Percentiles rank a stretch among this genome's conserved stretches.
These are phyloP conservation scores for Fusarium pseudoanthophilum DNA, from an alignment of 2,329 filamentous ascomycete species.

Conservation along the genomic window DNA sequence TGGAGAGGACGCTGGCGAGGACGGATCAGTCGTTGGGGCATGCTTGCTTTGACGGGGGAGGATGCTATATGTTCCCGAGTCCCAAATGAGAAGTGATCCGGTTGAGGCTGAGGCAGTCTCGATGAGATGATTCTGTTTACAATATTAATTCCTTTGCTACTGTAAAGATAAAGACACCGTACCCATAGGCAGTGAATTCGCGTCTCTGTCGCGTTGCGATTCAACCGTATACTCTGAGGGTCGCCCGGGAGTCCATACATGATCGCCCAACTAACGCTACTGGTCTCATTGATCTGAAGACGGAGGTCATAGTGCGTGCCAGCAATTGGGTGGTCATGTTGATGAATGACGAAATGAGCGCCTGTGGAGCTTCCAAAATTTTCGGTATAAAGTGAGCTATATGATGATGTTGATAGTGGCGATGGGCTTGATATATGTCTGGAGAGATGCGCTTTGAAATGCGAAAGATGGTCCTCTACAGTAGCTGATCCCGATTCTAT, in stretches of 20 bases:
- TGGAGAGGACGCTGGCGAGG: slow-evolving; percentile 33
- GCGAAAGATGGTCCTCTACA: slow-evolving; percentile 53
- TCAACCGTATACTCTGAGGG: slow-evolving; percentile 63
- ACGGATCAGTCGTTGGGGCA: slow-evolving; percentile 47
- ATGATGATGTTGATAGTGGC: slow-evolving; percentile 50
- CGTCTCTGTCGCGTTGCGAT: slow-evolving; percentile 71
- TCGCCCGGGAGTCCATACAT: slow-evolving; percentile 72
- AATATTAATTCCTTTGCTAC: background rate
- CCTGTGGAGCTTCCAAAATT: slow-evolving; percentile 48
- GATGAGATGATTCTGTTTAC: slow-evolving; percentile 66
- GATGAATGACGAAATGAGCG: slow-evolving; percentile 75
- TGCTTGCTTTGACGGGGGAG: slow-evolving; percentile 56
- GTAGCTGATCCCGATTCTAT: slow-evolving; percentile 54
- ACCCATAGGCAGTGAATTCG: slow-evolving; percentile 70
- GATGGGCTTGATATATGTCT: slow-evolving; percentile 43
- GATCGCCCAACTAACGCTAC: slow-evolving; percentile 72
- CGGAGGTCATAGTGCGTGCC: slow-evolving; percentile 76
- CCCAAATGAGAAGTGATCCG: slow-evolving; percentile 71
- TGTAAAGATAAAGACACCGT: slow-evolving; percentile 29
- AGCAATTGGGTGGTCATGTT: slow-evolving; percentile 77
- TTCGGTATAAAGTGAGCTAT: slow-evolving; percentile 52
- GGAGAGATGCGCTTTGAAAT: slow-evolving; percentile 52
- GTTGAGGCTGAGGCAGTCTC: slow-evolving; percentile 65
- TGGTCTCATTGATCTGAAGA: slow-evolving; percentile 74
- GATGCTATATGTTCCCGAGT: slow-evolving; percentile 68